These are phyloP conservation scores for Tephrocybe sp. DNA, from an alignment of 768 basidiomycete genomes.

Conservation along the genomic window DNA sequence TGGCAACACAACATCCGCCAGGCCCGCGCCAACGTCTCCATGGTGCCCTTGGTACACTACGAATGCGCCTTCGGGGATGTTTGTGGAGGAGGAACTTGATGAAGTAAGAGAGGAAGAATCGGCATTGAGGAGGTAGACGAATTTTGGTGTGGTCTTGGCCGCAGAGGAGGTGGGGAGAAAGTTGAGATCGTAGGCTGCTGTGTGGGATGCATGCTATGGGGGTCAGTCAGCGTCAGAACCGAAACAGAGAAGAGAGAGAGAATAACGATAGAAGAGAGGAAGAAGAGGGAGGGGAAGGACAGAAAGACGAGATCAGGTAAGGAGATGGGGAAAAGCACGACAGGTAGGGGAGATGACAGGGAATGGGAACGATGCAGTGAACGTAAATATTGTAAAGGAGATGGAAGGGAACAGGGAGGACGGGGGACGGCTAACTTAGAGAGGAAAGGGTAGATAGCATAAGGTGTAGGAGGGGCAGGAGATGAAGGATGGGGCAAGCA, in stretches of 20 bases:
- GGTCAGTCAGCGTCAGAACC: too few species aligned
- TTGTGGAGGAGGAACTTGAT: conserved; percentile 76
- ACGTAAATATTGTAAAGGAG: too few species aligned
- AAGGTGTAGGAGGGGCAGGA: too few species aligned
- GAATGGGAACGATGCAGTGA: too few species aligned
- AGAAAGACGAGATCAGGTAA: background rate
- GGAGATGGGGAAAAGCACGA: background rate
- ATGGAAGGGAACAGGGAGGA: too few species aligned
- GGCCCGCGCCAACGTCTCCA: conserved; percentile 93
- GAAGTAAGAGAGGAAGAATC: too few species aligned
- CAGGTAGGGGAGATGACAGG: too few species aligned
- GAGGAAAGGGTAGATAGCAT: too few species aligned
- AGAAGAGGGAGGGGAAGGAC: background rate
- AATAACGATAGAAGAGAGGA: background rate
- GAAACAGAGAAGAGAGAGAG: background rate
- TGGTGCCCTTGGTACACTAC: conserved; percentile 99
- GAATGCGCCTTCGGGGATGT: conserved; percentile 90
- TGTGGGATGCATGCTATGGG: conserved; percentile 79
- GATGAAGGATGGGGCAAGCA: too few species aligned
- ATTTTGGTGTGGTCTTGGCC: conserved; percentile 79
- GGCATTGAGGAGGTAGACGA: conserved; percentile 94
- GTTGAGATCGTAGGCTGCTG: conserved; percentile 93
- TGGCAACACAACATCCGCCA: conserved; percentile 96
- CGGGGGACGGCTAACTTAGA: too few species aligned
- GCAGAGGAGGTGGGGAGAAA: conserved; percentile 87